These are phyloP conservation scores for Amphirosellinia nigrospora DNA, from an alignment of 495 filamentous ascomycete species.

Conservation along the genomic window DNA sequence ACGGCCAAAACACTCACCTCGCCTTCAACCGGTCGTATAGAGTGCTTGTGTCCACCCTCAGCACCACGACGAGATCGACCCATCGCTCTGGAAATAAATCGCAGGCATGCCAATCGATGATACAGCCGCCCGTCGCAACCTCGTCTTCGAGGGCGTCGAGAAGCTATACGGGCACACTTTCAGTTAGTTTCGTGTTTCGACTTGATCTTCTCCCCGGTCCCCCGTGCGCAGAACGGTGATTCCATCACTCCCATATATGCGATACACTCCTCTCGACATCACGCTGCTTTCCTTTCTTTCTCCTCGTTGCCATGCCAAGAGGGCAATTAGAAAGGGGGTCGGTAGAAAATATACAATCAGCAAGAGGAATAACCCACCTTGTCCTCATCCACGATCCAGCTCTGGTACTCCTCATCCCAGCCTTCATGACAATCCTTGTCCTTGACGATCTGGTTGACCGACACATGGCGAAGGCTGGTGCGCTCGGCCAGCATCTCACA, in stretches of 20 bases:
- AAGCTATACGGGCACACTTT: conserved; percentile 58
- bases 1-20: conserved; percentile 8
- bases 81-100: conserved; percentile 92
- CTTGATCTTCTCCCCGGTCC: neutral
- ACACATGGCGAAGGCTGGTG: conserved; percentile 72
- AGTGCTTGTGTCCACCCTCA: conserved; percentile 76
- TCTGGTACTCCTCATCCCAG: conserved; percentile 81
- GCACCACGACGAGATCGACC: conserved; percentile 94
- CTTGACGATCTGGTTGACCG: conserved; percentile 91
- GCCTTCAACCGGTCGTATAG: conserved; percentile 79
- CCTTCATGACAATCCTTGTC: conserved; percentile 81
- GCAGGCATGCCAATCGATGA: conserved; percentile 99
- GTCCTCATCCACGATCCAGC: conserved; percentile 96
- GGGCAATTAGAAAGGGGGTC: conserved; percentile 2
- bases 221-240: neutral
- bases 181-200: conserved; percentile 10
- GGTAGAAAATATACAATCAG: conserved; percentile 19
- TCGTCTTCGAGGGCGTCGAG: conserved; percentile 88
- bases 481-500: conserved; percentile 75
- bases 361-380: conserved; percentile 63
- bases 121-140: conserved; percentile 77
- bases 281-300: neutral
- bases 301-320: neutral
- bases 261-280: neutral
- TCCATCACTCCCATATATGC: conserved; percentile 35